Percentiles rank a stretch among this genome's conserved stretches.
phyloP scores from a whole-genome alignment of 192 early-diverging fungal genomes.

The Gonapodya sp. region DNA sequence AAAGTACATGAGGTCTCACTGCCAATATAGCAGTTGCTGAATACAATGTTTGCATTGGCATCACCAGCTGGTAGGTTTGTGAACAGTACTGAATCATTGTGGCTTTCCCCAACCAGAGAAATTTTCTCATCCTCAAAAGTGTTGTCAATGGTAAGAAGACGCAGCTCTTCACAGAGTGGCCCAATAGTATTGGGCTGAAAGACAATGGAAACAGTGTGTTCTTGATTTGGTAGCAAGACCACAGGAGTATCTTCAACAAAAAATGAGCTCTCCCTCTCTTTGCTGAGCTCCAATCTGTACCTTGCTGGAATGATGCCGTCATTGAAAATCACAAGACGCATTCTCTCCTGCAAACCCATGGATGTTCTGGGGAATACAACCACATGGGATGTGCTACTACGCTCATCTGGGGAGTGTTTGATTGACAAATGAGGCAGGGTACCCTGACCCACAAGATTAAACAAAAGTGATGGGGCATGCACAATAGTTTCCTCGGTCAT shows the following conservation, averaged over 20 bases:
- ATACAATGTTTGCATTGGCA: constrained; percentile 32
- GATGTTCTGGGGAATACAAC: constrained; percentile 37
- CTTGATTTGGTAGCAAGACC: not conserved
- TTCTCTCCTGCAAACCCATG: constrained; percentile 32
- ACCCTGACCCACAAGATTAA: constrained; percentile 51
- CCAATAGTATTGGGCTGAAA: constrained; percentile 29
- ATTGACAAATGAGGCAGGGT: constrained; percentile 42
- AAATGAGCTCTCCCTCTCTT: constrained; percentile 10
- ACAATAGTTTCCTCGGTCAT: constrained; percentile 38
- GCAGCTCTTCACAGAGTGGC: constrained; percentile 35
- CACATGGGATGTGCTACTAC: constrained; percentile 25
- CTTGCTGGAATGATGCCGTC: constrained; percentile 49
- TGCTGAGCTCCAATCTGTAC: constrained; percentile 31
- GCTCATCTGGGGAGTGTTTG: constrained; percentile 31
- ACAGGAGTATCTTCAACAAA: constrained; percentile 21
- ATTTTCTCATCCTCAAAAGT: constrained; percentile 43
- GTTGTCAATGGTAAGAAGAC: constrained; percentile 41
- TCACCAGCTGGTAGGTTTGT: constrained; percentile 35
- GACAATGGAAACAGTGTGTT: constrained; percentile 24
- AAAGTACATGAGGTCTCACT: constrained; percentile 23
- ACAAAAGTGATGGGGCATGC: constrained; percentile 32
- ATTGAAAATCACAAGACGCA: constrained; percentile 35
- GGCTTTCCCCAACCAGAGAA: constrained; percentile 40
- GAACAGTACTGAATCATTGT: constrained; percentile 41
- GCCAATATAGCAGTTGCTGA: constrained; percentile 42